phyloP scores from a whole-genome alignment of 106 monocot species.

The Posidonia australis region DNA sequence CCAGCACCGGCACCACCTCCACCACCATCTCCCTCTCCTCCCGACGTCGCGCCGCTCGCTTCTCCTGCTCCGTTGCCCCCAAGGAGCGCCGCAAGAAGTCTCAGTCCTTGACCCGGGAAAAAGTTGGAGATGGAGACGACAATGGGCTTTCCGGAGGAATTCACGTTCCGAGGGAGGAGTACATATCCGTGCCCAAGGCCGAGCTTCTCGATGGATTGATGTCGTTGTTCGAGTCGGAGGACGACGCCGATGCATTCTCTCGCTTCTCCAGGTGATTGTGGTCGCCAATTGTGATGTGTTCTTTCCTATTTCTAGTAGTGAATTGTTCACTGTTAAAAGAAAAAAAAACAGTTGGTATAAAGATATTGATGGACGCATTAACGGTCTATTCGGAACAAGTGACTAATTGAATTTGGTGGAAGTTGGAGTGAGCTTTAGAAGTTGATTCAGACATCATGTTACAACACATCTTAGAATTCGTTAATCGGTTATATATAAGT shows the following conservation, averaged over 20 bases:
- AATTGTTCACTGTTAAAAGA: no score
- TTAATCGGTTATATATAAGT: no score
- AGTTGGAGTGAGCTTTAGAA: no score
- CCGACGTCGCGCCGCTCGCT: background rate
- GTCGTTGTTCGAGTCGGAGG: conserved; percentile 12
- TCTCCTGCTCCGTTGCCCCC: background rate
- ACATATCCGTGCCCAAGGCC: conserved; percentile 17
- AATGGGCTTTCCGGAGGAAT: conserved; percentile 14
- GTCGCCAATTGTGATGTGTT: background rate
- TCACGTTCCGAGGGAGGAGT: conserved; percentile 21
- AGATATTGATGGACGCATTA: background rate
- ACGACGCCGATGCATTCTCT: conserved; percentile 16
- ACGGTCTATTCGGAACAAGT: no score
- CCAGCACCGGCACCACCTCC: no score
- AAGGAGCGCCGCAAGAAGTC: background rate
- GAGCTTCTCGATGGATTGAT: conserved; percentile 18
- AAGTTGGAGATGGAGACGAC: background rate
- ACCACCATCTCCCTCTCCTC: background rate
- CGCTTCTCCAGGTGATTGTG: conserved; percentile 16
- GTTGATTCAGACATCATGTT: background rate
- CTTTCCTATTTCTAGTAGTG: background rate
- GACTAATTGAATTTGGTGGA: no score
- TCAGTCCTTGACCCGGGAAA: background rate
- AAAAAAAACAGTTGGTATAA: background rate
- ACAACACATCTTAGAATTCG: background rate